A percentile compares a stretch with the other conserved stretches of the same genome.
These are phyloP conservation scores for Trametes sp. DNA, from an alignment of 1,284 basidiomycete species.

Conservation along the genomic window DNA sequence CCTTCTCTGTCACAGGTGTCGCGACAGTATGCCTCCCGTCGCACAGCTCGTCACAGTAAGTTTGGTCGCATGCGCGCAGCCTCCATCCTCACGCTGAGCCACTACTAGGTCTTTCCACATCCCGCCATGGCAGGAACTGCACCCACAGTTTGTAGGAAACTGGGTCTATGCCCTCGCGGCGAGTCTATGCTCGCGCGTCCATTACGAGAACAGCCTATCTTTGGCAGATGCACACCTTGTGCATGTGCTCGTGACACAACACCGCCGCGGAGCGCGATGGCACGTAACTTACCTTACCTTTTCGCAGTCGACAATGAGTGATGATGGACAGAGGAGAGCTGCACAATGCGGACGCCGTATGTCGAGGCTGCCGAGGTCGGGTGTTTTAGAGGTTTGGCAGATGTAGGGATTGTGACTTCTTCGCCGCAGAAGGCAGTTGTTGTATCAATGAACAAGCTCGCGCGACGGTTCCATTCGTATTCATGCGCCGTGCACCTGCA, in stretches of 20 bases:
- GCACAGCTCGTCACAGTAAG: slow-evolving; percentile 1
- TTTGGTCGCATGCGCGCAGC: background rate
- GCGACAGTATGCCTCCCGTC: background rate
- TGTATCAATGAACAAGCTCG: background rate
- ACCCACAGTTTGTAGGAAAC: no score
- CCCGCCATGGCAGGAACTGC: no score
- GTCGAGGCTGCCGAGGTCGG: background rate
- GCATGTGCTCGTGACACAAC: no score
- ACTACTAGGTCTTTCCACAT: background rate
- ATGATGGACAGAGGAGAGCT: background rate
- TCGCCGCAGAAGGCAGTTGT: slow-evolving; percentile 2
- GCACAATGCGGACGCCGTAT: background rate
- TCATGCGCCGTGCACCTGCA: no score
- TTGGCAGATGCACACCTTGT: no score
- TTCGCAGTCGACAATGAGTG: background rate
- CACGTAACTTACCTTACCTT: background rate
- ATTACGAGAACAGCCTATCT: background rate
- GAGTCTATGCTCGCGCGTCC: background rate
- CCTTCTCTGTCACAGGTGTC: slow-evolving; percentile 1
- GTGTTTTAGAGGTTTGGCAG: background rate
- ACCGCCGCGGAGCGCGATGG: background rate
- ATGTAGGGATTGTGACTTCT: slow-evolving; percentile 2
- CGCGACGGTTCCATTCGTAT: background rate
- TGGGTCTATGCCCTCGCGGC: no score
- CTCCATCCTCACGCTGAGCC: no score